Evolutionary conservation across 2,329 filamentous ascomycete genomes (phyloP).

Genomic region (Bipolaris sorokiniana): DNA sequence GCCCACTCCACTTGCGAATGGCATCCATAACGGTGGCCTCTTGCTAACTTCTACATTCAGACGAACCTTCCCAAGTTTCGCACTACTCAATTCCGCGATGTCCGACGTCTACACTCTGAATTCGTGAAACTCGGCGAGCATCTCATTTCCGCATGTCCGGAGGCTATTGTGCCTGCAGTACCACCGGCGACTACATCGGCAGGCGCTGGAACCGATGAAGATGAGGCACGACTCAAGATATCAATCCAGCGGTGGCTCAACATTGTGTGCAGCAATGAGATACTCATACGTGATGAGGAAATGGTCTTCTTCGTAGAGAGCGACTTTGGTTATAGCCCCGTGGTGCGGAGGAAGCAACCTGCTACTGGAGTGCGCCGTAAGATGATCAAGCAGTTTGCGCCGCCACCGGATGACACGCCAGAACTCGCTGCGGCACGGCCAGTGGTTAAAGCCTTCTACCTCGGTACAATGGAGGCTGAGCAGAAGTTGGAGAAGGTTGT

Average conservation of each 20-base stretch:
- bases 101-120: constrained; percentile 92
- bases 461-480: constrained; percentile 94
- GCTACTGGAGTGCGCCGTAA: constrained; percentile 94
- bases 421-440: constrained; percentile 90
- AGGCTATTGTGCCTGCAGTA: constrained; percentile 91
- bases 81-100: constrained; percentile 97
- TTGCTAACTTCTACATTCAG: constrained; percentile 56
- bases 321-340: constrained; percentile 96
- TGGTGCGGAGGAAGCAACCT: constrained; percentile 94
- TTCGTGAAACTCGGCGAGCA: constrained; percentile 97
- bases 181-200: constrained; percentile 94
- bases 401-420: constrained; percentile 94
- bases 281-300: constrained; percentile 93
- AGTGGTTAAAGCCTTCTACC: constrained; percentile 92
- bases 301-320: constrained; percentile 99
- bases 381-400: constrained; percentile 97
- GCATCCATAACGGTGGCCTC: neutral
- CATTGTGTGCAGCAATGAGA: constrained; percentile 87
- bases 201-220: constrained; percentile 93
- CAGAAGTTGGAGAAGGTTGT: constrained; percentile 96
- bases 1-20: neutral
- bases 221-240: constrained; percentile 86
- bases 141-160: constrained; percentile 95
- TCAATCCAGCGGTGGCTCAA: constrained; percentile 95
- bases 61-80: constrained; percentile 98